phyloP scores from a whole-genome alignment of 192 early-diverging fungal genomes.

The Linnemannia hyalina region DNA sequence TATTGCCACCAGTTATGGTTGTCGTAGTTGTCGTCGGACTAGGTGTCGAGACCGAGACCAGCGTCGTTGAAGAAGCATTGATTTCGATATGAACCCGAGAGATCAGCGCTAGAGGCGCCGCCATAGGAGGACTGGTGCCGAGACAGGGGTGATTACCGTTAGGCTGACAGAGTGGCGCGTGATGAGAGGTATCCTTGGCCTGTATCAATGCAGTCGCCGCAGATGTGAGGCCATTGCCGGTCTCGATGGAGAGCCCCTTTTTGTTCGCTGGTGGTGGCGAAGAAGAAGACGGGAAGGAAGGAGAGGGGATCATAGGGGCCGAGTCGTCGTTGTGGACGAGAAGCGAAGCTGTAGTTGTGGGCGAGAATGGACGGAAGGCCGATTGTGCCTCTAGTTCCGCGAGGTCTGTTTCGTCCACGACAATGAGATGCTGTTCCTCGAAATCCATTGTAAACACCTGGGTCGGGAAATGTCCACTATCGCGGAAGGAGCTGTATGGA shows the following conservation, averaged over 20 bases:
- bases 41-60: neutral
- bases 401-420: neutral
- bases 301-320: neutral
- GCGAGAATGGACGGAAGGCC: neutral
- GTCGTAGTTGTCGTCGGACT: neutral
- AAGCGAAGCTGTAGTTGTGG: neutral
- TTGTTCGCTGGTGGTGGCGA: neutral
- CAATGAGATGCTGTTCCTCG: conserved; percentile 2
- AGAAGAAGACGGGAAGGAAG: neutral
- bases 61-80: conserved; percentile 1
- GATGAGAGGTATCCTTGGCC: neutral
- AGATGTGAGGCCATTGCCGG: neutral
- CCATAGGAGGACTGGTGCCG: conserved; percentile 2
- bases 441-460: neutral
- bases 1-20: neutral
- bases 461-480: conserved; percentile 32
- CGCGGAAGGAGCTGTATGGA: neutral
- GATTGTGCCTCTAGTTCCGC: neutral
- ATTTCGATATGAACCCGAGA: conserved; percentile 14
- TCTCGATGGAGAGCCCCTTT: neutral
- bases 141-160: conserved; percentile 7
- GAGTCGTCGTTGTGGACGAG: neutral
- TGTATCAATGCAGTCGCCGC: neutral
- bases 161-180: neutral
- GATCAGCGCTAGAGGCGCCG: neutral